Evolutionary conservation across 805 yeast species (phyloP).

Genomic region (Lachancea kluyveri): DNA sequence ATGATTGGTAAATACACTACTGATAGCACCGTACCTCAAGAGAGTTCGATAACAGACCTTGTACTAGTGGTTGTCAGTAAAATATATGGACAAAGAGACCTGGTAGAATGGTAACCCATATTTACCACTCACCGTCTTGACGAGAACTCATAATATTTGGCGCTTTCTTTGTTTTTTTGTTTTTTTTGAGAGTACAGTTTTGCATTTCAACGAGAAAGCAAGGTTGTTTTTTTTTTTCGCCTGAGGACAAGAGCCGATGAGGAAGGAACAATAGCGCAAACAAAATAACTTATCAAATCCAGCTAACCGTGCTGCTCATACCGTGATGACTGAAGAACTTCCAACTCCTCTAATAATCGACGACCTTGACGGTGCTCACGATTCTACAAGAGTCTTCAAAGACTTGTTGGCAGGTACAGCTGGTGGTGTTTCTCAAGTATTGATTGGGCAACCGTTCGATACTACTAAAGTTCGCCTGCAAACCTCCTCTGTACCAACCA

Average conservation of each 20-base stretch:
- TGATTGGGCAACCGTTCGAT: constrained; percentile 94
- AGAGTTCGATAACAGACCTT: constrained; percentile 14
- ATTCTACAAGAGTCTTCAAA: constrained; percentile 44
- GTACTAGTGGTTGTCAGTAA: constrained; percentile 16
- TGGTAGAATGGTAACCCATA: constrained; percentile 12
- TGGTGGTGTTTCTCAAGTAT: constrained; percentile 94
- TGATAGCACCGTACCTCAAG: constrained; percentile 6
- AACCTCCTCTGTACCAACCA: constrained; percentile 70
- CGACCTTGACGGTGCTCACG: constrained; percentile 20
- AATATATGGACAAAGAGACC: constrained; percentile 24
- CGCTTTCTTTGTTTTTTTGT: too few relatives aligned
- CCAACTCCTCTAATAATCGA: constrained; percentile 30
- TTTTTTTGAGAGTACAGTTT: too few relatives aligned
- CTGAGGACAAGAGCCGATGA: too few relatives aligned
- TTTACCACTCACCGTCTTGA: too few relatives aligned
- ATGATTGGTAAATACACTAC: constrained; percentile 5
- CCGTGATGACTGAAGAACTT: constrained; percentile 32
- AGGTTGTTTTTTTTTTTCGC: too few relatives aligned
- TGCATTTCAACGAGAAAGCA: too few relatives aligned
- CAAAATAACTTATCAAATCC: too few relatives aligned
- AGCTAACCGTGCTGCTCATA: too few relatives aligned
- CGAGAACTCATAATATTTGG: too few relatives aligned
- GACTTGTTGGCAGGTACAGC: constrained; percentile 88
- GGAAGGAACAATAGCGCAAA: too few relatives aligned
- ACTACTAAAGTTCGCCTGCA: constrained; percentile 91